These are phyloP conservation scores for Microdochium bolleyi DNA, from an alignment of 2,329 filamentous ascomycete species.

Conservation along the genomic window DNA sequence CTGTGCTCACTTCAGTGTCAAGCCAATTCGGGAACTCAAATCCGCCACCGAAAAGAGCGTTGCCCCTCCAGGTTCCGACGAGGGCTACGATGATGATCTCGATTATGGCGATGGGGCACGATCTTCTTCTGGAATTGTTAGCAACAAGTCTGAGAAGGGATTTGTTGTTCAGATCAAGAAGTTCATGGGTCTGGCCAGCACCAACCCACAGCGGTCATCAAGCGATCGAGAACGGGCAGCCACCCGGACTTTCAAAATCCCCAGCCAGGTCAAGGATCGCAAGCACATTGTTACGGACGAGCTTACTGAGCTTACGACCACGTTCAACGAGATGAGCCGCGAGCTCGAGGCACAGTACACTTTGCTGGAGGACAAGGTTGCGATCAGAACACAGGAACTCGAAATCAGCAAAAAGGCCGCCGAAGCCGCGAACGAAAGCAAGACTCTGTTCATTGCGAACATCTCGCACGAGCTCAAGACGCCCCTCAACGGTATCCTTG, in stretches of 20 bases:
- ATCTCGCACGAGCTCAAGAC: conserved; percentile 86
- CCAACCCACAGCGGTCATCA: background rate
- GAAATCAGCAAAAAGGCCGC: conserved; percentile 87
- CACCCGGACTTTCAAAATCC: conserved; percentile 68
- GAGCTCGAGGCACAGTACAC: conserved; percentile 83
- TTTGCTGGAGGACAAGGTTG: conserved; percentile 75
- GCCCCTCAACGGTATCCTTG: conserved; percentile 89
- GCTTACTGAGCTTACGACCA: conserved; percentile 70
- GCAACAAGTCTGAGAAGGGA: conserved; percentile 32
- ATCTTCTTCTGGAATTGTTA: conserved; percentile 10
- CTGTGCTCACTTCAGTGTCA: conserved; percentile 72
- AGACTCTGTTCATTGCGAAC: conserved; percentile 95
- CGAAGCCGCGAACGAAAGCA: conserved; percentile 92
- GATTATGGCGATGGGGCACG: conserved; percentile 31
- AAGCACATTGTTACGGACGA: conserved; percentile 78
- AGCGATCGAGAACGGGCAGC: background rate
- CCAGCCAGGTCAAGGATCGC: conserved; percentile 68
- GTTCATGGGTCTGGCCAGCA: conserved; percentile 22
- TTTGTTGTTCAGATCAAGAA: conserved; percentile 28
- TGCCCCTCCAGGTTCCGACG: conserved; percentile 52
- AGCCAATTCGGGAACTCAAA: conserved; percentile 71
- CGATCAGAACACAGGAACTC: conserved; percentile 72
- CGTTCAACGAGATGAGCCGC: conserved; percentile 92
- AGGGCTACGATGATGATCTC: conserved; percentile 32
- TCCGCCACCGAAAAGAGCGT: conserved; percentile 68